phyloP scores from a whole-genome alignment of 768 basidiomycete genomes.

The Cystobasidium onofrii region DNA sequence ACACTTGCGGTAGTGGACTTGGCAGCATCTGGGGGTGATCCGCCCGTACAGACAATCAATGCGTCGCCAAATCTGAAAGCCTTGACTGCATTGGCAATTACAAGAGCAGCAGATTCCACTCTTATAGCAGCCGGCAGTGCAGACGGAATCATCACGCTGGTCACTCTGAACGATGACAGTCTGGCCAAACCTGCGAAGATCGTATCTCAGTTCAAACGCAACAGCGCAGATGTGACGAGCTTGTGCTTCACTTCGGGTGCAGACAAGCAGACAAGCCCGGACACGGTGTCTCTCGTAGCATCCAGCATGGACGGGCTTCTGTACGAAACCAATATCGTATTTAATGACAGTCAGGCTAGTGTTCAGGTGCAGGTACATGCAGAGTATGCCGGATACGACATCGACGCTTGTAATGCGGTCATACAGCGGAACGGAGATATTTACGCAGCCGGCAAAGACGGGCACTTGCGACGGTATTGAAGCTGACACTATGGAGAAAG shows the following conservation, averaged over 20 bases:
- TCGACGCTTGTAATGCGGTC: conserved; percentile 24
- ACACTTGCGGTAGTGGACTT: neutral
- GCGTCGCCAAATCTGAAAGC: neutral
- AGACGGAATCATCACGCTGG: conserved; percentile 5
- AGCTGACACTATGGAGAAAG: neutral
- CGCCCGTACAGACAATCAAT: neutral
- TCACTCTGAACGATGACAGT: neutral
- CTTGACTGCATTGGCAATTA: neutral
- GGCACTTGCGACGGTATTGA: conserved; percentile 13
- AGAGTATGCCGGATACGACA: conserved; percentile 22
- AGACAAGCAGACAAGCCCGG: neutral
- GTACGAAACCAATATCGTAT: neutral
- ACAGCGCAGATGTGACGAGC: conserved; percentile 18
- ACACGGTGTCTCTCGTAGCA: neutral
- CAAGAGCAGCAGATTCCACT: neutral
- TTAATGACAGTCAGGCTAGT: neutral
- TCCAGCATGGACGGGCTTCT: conserved; percentile 9
- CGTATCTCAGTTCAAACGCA: neutral
- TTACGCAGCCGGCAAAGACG: conserved; percentile 21
- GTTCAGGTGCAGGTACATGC: neutral
- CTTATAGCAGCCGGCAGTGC: conserved; percentile 10
- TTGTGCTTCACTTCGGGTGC: neutral
- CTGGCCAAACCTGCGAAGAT: neutral
- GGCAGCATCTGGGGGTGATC: neutral
- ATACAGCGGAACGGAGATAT: neutral